Base-by-base conservation (phyloP, 768 basidiomycete genomes). In the Podaxis sp. region DNA sequence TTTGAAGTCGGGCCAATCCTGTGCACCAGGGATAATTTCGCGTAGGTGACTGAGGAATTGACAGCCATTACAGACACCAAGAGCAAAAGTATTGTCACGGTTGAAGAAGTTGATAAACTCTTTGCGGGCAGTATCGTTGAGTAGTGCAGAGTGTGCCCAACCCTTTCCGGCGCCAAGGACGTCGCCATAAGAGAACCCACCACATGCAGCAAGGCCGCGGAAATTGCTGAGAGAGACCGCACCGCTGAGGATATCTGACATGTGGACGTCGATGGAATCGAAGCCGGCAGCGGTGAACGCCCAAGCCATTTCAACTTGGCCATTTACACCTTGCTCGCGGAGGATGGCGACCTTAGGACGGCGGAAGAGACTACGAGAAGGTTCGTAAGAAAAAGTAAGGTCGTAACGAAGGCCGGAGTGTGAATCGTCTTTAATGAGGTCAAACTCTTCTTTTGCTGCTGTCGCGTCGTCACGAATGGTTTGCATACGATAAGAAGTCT, bases 221-320 rank as follows among this genome's bases (percentile, higher is more conserved):
- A 97, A 98, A 59, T 77, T 74, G 10, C 69, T 61, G 38, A 99
- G 80, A 46, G 78, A 81, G 48, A 87, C 75, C 23, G 67, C 67
- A 42, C 93, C 92, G 38, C 81, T 79, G 64, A 99, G 84, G 72
- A 99, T 87, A 73, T 99, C 97, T 11, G 93, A 91, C 96, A 98
- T 98, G 75, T 99, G 97, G 4, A 98, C 93, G 69, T 99, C 97
- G 56, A 98, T 80, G 7, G 96, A 90, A 65, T 93, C 89, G 71
- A 99, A 99, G 9, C 97, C 97, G 7, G 95, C 95, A 2, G 85
- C 90, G 5, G 88, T 82, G 77, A 99, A 98, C 27, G 95, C 85
- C 94, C 95, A 99, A 1, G 91, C 97, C 97, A 99, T 98, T 77
- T 99, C 97, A 32, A 92, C 79, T 53, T 98, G 95, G 2, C 97